These are phyloP conservation scores for Pharus latifolius DNA, from an alignment of 176 grass and related monocot species.

Conservation along the genomic window DNA sequence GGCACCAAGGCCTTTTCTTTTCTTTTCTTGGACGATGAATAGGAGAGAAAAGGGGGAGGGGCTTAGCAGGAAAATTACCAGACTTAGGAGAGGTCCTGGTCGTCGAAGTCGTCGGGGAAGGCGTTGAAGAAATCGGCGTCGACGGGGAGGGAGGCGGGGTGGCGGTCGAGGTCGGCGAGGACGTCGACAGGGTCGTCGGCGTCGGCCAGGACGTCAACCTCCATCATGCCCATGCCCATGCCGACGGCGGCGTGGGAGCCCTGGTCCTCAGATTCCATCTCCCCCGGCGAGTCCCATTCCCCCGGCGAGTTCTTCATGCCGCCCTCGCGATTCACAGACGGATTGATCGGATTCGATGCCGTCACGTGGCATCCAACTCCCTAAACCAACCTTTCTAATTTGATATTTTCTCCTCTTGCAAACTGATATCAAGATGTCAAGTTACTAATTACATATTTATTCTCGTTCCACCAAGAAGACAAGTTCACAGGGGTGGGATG, in stretches of 20 bases:
- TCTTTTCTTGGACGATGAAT: no score
- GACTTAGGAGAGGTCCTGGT: constrained; percentile 33
- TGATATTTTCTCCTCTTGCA: no score
- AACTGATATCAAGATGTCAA: no score
- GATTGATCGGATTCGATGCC: no score
- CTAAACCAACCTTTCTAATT: no score
- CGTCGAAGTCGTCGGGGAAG: constrained; percentile 62
- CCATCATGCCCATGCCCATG: constrained; percentile 37
- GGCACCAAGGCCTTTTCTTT: no score
- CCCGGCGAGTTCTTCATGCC: constrained; percentile 1
- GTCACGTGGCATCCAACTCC: no score
- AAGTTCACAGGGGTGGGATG: no score
- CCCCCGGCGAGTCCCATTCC: constrained; percentile 29
- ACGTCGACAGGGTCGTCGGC: constrained; percentile 23
- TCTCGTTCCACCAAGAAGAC: no score
- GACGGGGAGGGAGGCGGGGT: not conserved
- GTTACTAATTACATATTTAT: no score
- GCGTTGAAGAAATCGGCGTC: constrained; percentile 67
- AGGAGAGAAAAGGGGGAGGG: not conserved
- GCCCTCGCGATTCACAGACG: no score
- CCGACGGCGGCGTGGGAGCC: not conserved
- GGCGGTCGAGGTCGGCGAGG: constrained; percentile 19
- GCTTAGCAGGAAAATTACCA: not conserved
- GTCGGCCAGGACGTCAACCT: constrained; percentile 40
- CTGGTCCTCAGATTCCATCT: constrained; percentile 37